Percentiles rank a stretch among this genome's conserved stretches.
phyloP scores from a whole-genome alignment of 2,329 filamentous ascomycete species.

The Alternaria sp. region DNA sequence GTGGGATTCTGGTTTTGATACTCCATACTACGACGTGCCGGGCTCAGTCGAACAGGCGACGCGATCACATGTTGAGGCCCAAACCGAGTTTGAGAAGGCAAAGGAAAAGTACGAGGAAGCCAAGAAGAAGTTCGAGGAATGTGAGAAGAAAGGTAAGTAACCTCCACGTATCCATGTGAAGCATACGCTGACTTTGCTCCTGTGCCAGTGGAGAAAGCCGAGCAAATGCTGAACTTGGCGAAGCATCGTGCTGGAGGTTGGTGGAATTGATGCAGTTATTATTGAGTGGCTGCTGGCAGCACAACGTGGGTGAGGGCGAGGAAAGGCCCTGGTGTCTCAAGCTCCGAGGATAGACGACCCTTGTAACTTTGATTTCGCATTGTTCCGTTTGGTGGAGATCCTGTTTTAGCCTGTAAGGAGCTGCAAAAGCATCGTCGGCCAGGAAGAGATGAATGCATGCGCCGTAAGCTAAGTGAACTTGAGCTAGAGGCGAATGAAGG shows the following conservation, averaged over 20 bases:
- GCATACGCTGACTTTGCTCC: background rate
- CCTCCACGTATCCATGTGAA: background rate
- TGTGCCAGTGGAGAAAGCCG: constrained; percentile 13
- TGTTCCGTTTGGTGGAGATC: background rate
- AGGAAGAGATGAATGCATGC: background rate
- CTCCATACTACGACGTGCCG: background rate
- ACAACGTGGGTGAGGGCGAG: background rate
- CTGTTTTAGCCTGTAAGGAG: background rate
- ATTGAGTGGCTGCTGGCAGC: background rate
- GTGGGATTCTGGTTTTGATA: background rate
- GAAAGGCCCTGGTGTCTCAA: background rate
- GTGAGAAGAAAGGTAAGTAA: constrained; percentile 17
- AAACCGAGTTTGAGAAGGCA: constrained; percentile 15
- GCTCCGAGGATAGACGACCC: background rate
- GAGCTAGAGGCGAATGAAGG: background rate
- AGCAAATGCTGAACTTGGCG: constrained; percentile 7
- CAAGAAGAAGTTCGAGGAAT: constrained; percentile 24
- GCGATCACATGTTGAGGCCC: constrained; percentile 19
- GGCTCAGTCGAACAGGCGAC: constrained; percentile 22
- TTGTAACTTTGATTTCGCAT: background rate
- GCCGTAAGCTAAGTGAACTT: background rate
- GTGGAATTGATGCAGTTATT: background rate
- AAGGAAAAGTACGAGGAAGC: constrained; percentile 21
- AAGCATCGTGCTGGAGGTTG: constrained; percentile 3
- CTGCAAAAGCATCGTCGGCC: background rate